Evolutionary conservation across 2,329 filamentous ascomycete species (phyloP), one percentile per base, ranked within the genome.

Genomic region (Dothistroma septosporum): DNA sequence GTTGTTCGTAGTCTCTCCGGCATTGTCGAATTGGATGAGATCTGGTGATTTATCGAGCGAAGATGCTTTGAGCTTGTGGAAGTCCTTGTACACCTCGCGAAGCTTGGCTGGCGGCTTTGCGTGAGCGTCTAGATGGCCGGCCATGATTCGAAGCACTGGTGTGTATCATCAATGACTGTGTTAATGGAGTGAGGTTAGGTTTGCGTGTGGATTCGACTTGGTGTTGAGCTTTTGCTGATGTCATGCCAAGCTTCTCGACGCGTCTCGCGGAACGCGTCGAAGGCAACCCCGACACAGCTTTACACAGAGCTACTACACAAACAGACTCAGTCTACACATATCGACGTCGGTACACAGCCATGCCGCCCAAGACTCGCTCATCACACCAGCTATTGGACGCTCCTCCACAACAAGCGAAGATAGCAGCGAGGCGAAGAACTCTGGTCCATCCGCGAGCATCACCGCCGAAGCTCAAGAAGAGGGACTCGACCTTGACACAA

Each of bases 51-150:
- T 7, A 79, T 69, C n/a, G 89, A 74, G 1, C 79, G 78, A 8
- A 76, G 31, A 69, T 2, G 81, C 75, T 0, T 86, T 82, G 41
- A 85, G 80, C 64, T 83, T 87, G 24, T 88, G 85, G 68, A 88
- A 91, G 47, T 77, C 78, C 74, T 96, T 96, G 84, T 91, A 97
- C 57, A 86, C 78, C 50, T 82, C 78, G 63, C 87, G 86, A 66
- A 97, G 80, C 54, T 80, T 75, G 12, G 87, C 84, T 2, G 92
- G 90, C 1, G 92, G 90, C 68, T 87, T 86, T 74, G 91, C 86
- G 73, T 93, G 85, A 31, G 92, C 87, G 75, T 96, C 89, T 2
- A 92, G 78, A 22, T 52, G 14, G 1, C 55, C 44, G 44, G 55
- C n/a, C 66, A 66, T 68, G 53, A 22, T 10, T 28, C 32, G 31